Evolutionary conservation across 179 eudicot species (phyloP).

Genomic region (Pouteria campechiana): DNA sequence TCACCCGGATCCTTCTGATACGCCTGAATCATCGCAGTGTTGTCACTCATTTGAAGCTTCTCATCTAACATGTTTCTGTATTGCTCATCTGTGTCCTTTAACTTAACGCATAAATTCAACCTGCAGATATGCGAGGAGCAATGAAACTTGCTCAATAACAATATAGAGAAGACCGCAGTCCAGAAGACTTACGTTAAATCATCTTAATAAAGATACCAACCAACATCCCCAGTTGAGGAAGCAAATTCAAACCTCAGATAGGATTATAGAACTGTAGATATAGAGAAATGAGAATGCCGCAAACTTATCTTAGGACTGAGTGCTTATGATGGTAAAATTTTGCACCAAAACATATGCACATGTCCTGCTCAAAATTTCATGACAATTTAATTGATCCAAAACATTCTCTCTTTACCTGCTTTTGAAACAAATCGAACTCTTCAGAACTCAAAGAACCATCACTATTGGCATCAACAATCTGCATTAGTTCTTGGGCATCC

Average conservation of each 20-base stretch:
- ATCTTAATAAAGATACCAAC: not conserved
- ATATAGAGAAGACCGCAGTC: no score
- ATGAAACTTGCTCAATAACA: no score
- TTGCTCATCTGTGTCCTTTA: slow-evolving; percentile 35
- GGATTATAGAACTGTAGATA: not conserved
- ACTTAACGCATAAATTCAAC: slow-evolving; percentile 30
- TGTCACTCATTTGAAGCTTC: slow-evolving; percentile 30
- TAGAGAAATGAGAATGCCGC: not conserved
- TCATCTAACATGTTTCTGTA: slow-evolving; percentile 30
- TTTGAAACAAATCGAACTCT: slow-evolving; percentile 77
- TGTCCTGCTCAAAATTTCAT: not conserved
- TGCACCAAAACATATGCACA: not conserved
- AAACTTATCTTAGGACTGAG: not conserved
- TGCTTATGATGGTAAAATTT: not conserved
- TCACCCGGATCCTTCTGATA: slow-evolving; percentile 21
- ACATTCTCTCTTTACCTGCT: slow-evolving; percentile 40
- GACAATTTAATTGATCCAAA: not conserved
- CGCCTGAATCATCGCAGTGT: slow-evolving; percentile 14
- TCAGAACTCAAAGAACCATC: slow-evolving; percentile 95
- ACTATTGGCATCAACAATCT: slow-evolving; percentile 80
- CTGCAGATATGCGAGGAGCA: slow-evolving; percentile 8
- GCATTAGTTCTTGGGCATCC: slow-evolving; percentile 97
- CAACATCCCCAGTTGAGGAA: not conserved
- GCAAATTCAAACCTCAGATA: not conserved
- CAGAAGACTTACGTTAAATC: not conserved